Evolutionary conservation across 1,284 basidiomycete species (phyloP).

Genomic region (Coniophora puteana): DNA sequence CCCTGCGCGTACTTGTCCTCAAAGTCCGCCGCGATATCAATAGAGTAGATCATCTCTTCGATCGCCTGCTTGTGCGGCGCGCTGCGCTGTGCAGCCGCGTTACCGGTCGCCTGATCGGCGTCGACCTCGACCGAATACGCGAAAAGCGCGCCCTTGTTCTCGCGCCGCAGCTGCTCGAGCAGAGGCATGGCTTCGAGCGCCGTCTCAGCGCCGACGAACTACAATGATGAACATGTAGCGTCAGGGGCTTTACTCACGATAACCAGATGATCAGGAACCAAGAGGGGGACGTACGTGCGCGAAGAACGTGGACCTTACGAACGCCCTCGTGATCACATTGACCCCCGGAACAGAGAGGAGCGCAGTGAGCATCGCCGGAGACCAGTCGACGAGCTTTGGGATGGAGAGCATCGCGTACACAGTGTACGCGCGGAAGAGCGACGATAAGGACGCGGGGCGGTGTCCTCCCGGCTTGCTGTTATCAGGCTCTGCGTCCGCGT

Average conservation of each 20-base stretch:
- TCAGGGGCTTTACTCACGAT: constrained; percentile 1
- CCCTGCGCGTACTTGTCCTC: constrained; percentile 50
- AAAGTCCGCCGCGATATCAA: constrained; percentile 78
- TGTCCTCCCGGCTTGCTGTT: too few relatives aligned
- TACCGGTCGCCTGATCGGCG: constrained; percentile 36
- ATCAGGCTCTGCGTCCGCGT: too few relatives aligned
- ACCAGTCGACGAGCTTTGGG: constrained; percentile 73
- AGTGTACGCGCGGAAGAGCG: constrained; percentile 66
- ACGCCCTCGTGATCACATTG: constrained; percentile 58
- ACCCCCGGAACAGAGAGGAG: constrained; percentile 67
- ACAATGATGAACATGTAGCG: constrained; percentile 1
- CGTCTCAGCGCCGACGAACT: constrained; percentile 90
- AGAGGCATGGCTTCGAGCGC: constrained; percentile 66
- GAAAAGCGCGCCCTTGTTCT: constrained; percentile 78
- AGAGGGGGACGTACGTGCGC: constrained; percentile 61
- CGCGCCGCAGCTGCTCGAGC: constrained; percentile 56
- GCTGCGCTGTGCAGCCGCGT: constrained; percentile 8
- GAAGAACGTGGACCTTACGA: constrained; percentile 86
- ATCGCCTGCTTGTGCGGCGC: constrained; percentile 53
- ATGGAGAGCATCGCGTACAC: constrained; percentile 82
- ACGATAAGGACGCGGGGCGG: constrained; percentile 26
- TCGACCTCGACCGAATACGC: constrained; percentile 87
- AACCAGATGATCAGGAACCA: neutral
- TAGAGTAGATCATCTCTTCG: constrained; percentile 67
- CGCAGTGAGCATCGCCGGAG: constrained; percentile 66